Evolutionary conservation across 1,284 basidiomycete genomes (phyloP).

Genomic region (Cutaneotrichosporon cyanovorans): DNA sequence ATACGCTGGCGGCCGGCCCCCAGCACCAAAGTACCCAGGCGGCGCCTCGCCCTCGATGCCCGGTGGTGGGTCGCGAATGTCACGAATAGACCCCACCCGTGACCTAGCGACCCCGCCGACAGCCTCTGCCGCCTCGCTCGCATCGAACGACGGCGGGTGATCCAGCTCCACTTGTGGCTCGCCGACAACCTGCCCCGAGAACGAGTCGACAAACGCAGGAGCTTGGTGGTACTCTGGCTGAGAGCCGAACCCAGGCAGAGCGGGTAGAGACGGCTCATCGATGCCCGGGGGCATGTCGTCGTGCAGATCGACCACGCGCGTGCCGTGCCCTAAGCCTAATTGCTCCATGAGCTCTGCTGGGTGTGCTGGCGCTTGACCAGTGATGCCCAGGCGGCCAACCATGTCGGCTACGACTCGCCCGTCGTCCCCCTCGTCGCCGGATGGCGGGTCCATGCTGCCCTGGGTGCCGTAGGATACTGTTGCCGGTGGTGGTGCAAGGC

Average conservation of each 20-base stretch:
- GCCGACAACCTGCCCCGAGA: not conserved
- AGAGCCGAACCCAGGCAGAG: conserved; percentile 29
- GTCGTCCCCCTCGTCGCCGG: conserved; percentile 21
- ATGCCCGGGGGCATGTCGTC: conserved; percentile 46
- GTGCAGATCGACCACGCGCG: conserved; percentile 43
- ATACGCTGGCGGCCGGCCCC: conserved; percentile 27
- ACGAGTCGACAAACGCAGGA: conserved; percentile 5
- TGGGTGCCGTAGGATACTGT: conserved; percentile 36
- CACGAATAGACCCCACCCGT: conserved; percentile 6
- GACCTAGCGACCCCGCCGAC: conserved; percentile 14
- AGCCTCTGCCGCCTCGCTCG: conserved; percentile 40
- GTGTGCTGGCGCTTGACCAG: conserved; percentile 6
- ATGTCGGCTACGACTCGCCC: conserved; percentile 29
- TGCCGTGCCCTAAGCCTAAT: conserved; percentile 43
- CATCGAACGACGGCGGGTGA: conserved; percentile 39
- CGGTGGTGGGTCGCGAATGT: not conserved
- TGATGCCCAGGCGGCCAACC: conserved; percentile 31
- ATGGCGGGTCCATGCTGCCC: conserved; percentile 43
- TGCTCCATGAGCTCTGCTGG: conserved; percentile 38
- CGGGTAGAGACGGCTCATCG: conserved; percentile 46
- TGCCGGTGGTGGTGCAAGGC: conserved; percentile 39
- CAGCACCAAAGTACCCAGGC: conserved; percentile 29
- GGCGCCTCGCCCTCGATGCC: conserved; percentile 21
- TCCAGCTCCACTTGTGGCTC: conserved; percentile 5
- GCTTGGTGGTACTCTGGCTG: not conserved